Percentiles rank a stretch among this genome's conserved stretches.
phyloP scores from a whole-genome alignment of 129 eudicot species.

The Flaveria brownii region DNA sequence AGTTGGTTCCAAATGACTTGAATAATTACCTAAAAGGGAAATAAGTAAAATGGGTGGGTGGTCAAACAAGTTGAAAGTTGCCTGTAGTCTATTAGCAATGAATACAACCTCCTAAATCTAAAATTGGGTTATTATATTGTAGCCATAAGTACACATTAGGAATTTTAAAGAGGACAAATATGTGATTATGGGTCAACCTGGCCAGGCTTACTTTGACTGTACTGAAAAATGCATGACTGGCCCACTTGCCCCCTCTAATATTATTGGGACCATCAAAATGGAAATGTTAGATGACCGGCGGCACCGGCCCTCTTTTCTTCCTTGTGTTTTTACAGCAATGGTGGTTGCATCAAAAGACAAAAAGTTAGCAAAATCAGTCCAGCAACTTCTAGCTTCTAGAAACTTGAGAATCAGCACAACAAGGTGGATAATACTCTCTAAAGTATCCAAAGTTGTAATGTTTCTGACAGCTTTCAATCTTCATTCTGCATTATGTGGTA shows the following conservation, averaged over 20 bases:
- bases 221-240: not conserved
- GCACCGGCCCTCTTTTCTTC: not conserved
- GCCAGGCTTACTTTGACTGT: not conserved
- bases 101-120: not conserved
- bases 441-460: not conserved
- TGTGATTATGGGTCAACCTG: slow-evolving; percentile 6
- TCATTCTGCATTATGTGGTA: not conserved
- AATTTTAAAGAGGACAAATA: not conserved
- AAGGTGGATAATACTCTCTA: slow-evolving; percentile 48
- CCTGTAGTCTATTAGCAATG: not conserved
- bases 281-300: not conserved
- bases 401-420: slow-evolving; percentile 85
- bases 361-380: slow-evolving; percentile 78
- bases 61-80: not conserved
- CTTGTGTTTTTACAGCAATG: slow-evolving; percentile 61
- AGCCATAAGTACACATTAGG: not conserved
- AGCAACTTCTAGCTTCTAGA: slow-evolving; percentile 91
- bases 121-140: not conserved
- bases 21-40: not conserved
- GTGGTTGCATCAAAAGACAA: slow-evolving; percentile 97
- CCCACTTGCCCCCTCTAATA: not conserved
- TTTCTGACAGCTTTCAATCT: not conserved
- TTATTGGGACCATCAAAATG: not conserved
- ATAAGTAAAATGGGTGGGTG: not conserved
- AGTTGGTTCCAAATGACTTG: not conserved